Conservation (phyloP, 78 protist species). For the Thecamonas trahens region DNA sequence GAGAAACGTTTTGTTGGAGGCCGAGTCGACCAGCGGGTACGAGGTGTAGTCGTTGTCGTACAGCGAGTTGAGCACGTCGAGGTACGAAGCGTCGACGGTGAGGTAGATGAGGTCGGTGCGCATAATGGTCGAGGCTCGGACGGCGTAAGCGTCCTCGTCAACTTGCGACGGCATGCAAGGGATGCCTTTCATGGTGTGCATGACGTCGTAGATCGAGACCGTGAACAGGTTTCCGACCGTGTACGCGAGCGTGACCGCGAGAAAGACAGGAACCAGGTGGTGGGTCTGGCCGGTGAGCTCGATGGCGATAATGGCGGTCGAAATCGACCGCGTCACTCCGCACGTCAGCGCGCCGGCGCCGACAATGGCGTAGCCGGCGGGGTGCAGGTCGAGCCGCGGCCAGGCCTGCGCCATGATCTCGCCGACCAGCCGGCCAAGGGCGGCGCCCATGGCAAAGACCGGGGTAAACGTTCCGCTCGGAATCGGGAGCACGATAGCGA, state of each 20-base stretch:
- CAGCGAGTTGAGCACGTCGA: not conserved
- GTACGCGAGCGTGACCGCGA: conserved; percentile 23
- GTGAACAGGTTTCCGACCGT: conserved; percentile 7
- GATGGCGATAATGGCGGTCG: conserved; percentile 24
- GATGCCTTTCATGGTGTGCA: not conserved
- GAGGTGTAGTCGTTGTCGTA: not conserved
- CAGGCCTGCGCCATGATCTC: conserved; percentile 2
- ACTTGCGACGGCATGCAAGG: no score
- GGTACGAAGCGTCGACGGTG: not conserved
- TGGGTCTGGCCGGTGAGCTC: conserved; percentile 42
- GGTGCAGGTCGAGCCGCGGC: not conserved
- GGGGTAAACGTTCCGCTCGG: conserved; percentile 30
- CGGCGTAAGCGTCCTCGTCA: not conserved
- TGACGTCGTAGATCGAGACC: conserved; percentile 16
- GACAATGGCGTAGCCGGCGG: conserved; percentile 42
- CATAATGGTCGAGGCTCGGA: no score
- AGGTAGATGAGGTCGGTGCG: not conserved
- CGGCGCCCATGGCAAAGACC: conserved; percentile 22
- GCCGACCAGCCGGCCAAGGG: conserved; percentile 20
- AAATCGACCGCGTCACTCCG: conserved; percentile 26
- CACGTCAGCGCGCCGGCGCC: conserved; percentile 35
- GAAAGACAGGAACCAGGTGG: conserved; percentile 23
- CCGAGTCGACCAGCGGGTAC: not conserved
- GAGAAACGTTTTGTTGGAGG: not conserved
- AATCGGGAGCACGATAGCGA: conserved; percentile 19